These are phyloP conservation scores for Cercospora zeae-maydis DNA, from an alignment of 2,329 filamentous ascomycete genomes.

Conservation along the genomic window DNA sequence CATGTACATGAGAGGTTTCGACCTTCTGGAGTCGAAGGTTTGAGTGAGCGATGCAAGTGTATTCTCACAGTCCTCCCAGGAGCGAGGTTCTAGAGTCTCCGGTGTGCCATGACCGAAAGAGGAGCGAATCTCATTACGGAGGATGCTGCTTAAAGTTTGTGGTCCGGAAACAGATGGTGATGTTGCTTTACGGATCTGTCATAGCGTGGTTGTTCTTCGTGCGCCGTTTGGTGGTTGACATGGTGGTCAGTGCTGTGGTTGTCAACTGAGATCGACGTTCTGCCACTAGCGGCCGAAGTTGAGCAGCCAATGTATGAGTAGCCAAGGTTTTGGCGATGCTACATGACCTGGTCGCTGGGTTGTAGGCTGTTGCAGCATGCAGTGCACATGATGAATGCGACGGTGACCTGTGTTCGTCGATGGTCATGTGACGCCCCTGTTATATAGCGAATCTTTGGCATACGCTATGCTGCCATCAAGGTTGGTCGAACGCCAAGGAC, in stretches of 20 bases:
- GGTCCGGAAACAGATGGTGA: neutral
- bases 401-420: neutral
- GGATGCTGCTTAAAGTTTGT: neutral
- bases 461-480: neutral
- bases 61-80: constrained; percentile 20
- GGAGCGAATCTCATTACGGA: constrained; percentile 18
- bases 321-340: neutral
- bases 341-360: neutral
- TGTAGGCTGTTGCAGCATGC: neutral
- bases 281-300: constrained; percentile 7
- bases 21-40: constrained; percentile 20
- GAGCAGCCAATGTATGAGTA: constrained; percentile 1
- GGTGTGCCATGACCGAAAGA: constrained; percentile 27
- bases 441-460: neutral
- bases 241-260: constrained; percentile 11
- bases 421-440: neutral
- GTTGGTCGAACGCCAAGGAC: neutral
- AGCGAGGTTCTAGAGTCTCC: constrained; percentile 23
- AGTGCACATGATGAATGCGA: too few relatives aligned
- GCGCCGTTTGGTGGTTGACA: neutral
- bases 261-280: constrained; percentile 9
- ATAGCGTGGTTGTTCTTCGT: constrained; percentile 11
- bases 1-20: constrained; percentile 21
- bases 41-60: constrained; percentile 29
- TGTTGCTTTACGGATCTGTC: neutral